A percentile compares a stretch with the other conserved stretches of the same genome.
Conservation (phyloP, 2,329 filamentous ascomycete genomes). For the Penicillium glabrum region DNA sequence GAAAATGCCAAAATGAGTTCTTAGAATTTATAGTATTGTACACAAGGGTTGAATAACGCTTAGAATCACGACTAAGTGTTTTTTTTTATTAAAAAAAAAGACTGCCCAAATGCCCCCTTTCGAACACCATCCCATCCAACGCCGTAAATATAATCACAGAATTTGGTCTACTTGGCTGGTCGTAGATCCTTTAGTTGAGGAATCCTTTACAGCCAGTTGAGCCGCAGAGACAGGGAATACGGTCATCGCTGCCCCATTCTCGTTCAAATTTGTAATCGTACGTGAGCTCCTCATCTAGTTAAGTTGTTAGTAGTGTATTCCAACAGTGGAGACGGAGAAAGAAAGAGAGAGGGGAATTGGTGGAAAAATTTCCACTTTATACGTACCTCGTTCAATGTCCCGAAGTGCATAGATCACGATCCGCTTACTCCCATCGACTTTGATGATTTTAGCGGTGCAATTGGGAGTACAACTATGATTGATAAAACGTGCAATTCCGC, state of each 20-base stretch:
- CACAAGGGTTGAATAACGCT: neutral
- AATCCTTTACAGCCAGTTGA: conserved; percentile 97
- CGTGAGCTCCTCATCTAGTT: conserved; percentile 90
- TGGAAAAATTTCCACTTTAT: neutral
- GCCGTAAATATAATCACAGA: neutral
- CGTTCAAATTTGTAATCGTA: conserved; percentile 99
- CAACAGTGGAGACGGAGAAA: neutral
- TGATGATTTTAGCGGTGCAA: conserved; percentile 99
- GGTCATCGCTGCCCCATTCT: conserved; percentile 89
- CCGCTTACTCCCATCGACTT: conserved; percentile 94
- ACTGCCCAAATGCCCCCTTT: neutral
- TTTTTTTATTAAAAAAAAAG: neutral
- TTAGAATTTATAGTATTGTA: neutral
- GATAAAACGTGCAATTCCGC: conserved; percentile 96
- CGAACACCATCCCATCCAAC: neutral
- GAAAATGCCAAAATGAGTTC: neutral
- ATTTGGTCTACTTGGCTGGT: neutral
- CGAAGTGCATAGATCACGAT: conserved; percentile 98
- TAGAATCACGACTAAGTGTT: neutral
- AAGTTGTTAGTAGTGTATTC: conserved; percentile 18
- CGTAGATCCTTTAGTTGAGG: conserved; percentile 69
- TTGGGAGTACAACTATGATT: conserved; percentile 98
- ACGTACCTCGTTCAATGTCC: conserved; percentile 91
- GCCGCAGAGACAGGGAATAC: conserved; percentile 95
- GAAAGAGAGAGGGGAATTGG: neutral